These are phyloP conservation scores for Sphaerostilbella broomeana DNA, from an alignment of 2,329 filamentous ascomycete genomes.

Conservation along the genomic window DNA sequence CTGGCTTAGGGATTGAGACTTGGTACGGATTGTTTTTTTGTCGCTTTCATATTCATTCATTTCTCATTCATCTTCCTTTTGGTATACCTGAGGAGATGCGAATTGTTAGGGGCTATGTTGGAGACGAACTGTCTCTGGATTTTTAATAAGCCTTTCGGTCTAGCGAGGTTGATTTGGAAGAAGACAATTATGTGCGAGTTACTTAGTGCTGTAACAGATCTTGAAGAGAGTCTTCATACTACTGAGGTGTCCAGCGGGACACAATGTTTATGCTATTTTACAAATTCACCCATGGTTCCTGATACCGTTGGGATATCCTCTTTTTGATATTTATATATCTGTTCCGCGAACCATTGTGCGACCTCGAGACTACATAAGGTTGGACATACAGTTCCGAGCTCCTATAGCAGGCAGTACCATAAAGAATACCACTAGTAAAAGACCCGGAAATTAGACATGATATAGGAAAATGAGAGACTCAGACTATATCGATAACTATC, in stretches of 20 bases:
- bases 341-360: neutral
- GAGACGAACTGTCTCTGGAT: slow-evolving; percentile 7
- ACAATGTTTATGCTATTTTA: too few species aligned
- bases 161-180: slow-evolving; percentile 1
- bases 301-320: too few species aligned
- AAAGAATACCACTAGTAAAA: too few species aligned
- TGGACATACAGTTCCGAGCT: neutral
- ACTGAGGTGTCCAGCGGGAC: too few species aligned
- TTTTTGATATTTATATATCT: too few species aligned
- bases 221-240: too few species aligned
- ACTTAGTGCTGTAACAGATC: too few species aligned
- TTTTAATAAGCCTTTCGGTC: slow-evolving; percentile 2
- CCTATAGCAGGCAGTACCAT: too few species aligned
- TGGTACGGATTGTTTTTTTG: slow-evolving; percentile 4
- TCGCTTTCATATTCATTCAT: neutral
- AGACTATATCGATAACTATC: too few species aligned
- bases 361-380: neutral
- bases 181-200: neutral
- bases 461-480: too few species aligned
- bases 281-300: too few species aligned
- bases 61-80: slow-evolving; percentile 2
- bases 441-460: too few species aligned
- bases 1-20: slow-evolving; percentile 5
- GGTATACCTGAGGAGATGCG: slow-evolving; percentile 7
- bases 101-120: neutral